Evolutionary conservation across 2,329 filamentous ascomycete genomes (phyloP), one percentile per base, ranked within the genome.

Genomic region (Sporothrix pallida): DNA sequence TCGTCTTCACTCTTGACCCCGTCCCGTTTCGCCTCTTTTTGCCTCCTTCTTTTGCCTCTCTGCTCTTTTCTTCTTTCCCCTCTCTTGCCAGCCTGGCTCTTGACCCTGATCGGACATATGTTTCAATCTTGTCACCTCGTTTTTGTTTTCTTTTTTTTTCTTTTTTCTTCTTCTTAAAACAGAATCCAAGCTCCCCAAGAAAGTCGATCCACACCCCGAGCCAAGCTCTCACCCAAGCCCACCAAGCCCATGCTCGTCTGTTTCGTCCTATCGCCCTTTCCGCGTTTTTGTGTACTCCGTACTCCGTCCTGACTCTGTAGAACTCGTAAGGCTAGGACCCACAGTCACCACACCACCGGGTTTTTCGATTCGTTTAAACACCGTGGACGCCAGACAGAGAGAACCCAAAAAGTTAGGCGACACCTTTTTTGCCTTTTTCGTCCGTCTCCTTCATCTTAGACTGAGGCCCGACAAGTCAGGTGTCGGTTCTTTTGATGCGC

Each of bases 371-470:
- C 37, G 60, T 65, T 42, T n/a, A 65, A 65, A 23, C n/a, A 37
- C 31, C 31, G 37, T 44, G 60, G 31, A 12, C 17, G n/a, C 6
- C 20, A 20, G 52, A 26, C 20, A 8, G n/a, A 20, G n/a, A 23
- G 9, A 20, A 37, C 31, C 52, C 37, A 46, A 65, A 63, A 65
- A 65, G 60, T 65, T 65, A 65, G 37, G 60, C 60, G 60, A 65
- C 60, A 42, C 60, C 60, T 13, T 6, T 46, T 65, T n/a, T 44
- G 9, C 5, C 37, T 46, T 56, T 54, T 56, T 20, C 52, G 20
- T 23, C 20, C 20, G 17, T 0, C 10, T 46, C 44, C 17, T 63
- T 46, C 44, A 9, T 63, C 37, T 44, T 63, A 20, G 58, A 63
- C 31, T 63, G 60, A 65, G 60, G 37, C 60, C 60, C 60, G 37